These are phyloP conservation scores for Rhodosporidiobolus odoratus DNA, from an alignment of 768 basidiomycete species.

Conservation along the genomic window DNA sequence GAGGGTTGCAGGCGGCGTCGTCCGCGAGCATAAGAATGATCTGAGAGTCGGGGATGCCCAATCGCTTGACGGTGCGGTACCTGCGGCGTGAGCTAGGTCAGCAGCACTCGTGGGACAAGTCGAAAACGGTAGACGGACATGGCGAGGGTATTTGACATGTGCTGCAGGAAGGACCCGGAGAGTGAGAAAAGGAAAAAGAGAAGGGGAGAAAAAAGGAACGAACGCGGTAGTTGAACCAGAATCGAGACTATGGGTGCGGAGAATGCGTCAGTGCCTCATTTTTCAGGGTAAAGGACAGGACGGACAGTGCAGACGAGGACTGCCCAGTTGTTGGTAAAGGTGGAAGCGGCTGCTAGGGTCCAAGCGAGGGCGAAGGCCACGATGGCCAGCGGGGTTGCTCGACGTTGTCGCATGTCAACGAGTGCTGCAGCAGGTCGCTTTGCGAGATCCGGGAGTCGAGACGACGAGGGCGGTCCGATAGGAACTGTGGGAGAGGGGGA, in stretches of 20 bases:
- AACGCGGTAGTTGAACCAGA: slow-evolving; percentile 97
- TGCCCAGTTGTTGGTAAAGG: slow-evolving; percentile 90
- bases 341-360: background rate
- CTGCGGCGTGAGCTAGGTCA: slow-evolving; percentile 47
- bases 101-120: background rate
- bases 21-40: slow-evolving; percentile 99
- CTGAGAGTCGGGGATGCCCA: slow-evolving; percentile 96
- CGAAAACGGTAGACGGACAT: slow-evolving; percentile 56
- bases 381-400: too few species aligned
- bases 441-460: too few species aligned
- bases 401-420: too few species aligned
- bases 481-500: too few species aligned
- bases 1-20: slow-evolving; percentile 85
- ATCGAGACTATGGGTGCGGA: slow-evolving; percentile 28
- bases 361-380: background rate
- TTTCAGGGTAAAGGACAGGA: slow-evolving; percentile 48
- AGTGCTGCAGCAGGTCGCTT: too few species aligned
- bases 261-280: too few species aligned
- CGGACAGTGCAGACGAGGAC: slow-evolving; percentile 88
- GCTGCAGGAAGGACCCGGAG: slow-evolving; percentile 59
- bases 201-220: slow-evolving; percentile 43
- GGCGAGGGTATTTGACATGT: slow-evolving; percentile 96
- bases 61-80: slow-evolving; percentile 96
- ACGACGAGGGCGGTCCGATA: too few species aligned
- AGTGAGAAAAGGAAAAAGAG: background rate